Conservation (phyloP, 257 asterid genomes). For the Lavandula angustifolia region DNA sequence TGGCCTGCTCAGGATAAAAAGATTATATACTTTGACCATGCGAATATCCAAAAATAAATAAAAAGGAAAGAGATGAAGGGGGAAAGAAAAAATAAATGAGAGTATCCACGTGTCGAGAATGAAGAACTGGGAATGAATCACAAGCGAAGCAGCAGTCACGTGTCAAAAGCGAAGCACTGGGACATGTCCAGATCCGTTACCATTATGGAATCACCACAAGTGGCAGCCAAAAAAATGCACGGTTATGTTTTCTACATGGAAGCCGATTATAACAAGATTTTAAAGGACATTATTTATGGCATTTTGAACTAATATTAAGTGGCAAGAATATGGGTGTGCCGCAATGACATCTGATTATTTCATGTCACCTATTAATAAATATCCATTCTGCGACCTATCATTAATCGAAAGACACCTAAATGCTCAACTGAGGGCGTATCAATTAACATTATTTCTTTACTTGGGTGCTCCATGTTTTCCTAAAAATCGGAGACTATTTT, state of each 20-base stretch:
- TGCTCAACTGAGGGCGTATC: neutral
- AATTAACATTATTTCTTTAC: constrained; percentile 8
- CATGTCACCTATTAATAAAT: neutral
- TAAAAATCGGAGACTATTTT: neutral
- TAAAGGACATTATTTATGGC: neutral
- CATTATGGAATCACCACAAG: neutral
- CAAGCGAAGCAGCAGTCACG: neutral
- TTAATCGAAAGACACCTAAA: neutral
- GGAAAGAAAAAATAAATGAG: neutral
- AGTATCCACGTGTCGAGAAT: neutral
- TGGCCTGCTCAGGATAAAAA: constrained; percentile 9
- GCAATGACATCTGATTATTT: constrained; percentile 7
- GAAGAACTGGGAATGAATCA: neutral
- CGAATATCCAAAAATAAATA: neutral
- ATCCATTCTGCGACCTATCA: constrained; percentile 1
- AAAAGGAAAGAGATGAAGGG: neutral
- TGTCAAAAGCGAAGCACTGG: neutral
- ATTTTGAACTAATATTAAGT: neutral
- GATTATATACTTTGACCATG: neutral
- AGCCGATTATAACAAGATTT: neutral
- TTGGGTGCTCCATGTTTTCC: neutral
- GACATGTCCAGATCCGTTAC: constrained; percentile 3
- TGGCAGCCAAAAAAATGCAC: neutral
- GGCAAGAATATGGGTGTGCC: constrained; percentile 1
- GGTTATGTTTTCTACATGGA: neutral